phyloP scores from a whole-genome alignment of 495 filamentous ascomycete genomes.

The Penicillium chermesinum region DNA sequence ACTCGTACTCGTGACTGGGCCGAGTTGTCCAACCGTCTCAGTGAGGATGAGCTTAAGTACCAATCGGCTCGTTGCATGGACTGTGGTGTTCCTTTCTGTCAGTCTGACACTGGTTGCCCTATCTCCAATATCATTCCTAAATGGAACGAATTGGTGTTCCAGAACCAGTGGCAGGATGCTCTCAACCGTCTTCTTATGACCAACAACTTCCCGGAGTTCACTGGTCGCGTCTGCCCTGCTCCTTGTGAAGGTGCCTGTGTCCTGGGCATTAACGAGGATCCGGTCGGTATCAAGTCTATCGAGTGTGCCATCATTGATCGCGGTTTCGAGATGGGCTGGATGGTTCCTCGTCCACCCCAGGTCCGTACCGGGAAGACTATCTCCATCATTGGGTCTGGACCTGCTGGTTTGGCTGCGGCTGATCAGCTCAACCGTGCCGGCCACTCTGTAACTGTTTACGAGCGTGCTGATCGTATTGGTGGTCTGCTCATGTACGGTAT shows the following conservation, averaged over 20 bases:
- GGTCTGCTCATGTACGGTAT: slow-evolving; percentile 99
- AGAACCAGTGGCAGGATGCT: slow-evolving; percentile 91
- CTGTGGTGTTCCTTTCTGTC: slow-evolving; percentile 98
- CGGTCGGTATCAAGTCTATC: slow-evolving; percentile 97
- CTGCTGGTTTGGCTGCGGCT: slow-evolving; percentile 83
- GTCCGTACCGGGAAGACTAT: slow-evolving; percentile 85
- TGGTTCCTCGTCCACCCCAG: slow-evolving; percentile 78
- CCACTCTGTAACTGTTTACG: slow-evolving; percentile 89
- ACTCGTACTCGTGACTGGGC: slow-evolving; percentile 93
- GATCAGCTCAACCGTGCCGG: slow-evolving; percentile 96
- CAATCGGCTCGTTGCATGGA: slow-evolving; percentile 99
- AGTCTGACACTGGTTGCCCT: slow-evolving; percentile 94
- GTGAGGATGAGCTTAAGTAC: slow-evolving; percentile 97
- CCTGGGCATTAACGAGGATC: slow-evolving; percentile 96
- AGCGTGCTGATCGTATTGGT: slow-evolving; percentile 88
- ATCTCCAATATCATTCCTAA: slow-evolving; percentile 99
- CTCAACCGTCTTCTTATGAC: slow-evolving; percentile 95
- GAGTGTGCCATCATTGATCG: slow-evolving; percentile 99
- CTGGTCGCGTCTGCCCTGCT: slow-evolving; percentile 95
- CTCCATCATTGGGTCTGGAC: slow-evolving; percentile 92
- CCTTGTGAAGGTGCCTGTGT: slow-evolving; percentile 98
- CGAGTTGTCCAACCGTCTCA: slow-evolving; percentile 82
- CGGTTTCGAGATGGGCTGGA: slow-evolving; percentile 99
- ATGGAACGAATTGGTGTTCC: slow-evolving; percentile 94
- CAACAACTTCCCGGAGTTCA: slow-evolving; percentile 99